Evolutionary conservation across 176 grass and related monocot species (phyloP).

Genomic region (Triticum monococcum): DNA sequence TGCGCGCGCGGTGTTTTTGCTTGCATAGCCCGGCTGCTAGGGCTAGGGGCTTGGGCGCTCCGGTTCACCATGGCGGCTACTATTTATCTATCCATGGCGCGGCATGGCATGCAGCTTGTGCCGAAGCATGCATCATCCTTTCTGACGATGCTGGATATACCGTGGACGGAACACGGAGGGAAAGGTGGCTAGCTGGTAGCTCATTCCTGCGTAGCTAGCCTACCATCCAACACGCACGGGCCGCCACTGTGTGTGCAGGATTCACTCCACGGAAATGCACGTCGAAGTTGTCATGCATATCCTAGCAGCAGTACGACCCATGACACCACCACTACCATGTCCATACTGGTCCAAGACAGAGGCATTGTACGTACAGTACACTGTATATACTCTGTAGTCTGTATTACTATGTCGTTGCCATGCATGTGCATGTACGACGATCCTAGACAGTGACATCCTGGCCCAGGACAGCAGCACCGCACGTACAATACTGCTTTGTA

Average conservation of each 20-base stretch:
- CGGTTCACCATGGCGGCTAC: background rate
- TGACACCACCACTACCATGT: background rate
- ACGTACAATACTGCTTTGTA: no score
- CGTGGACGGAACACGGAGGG: background rate
- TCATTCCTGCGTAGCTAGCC: background rate
- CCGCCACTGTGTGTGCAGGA: slow-evolving; percentile 12
- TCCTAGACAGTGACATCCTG: no score
- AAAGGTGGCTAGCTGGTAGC: background rate
- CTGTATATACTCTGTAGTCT: no score
- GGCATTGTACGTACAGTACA: no score
- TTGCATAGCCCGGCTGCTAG: no score
- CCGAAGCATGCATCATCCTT: background rate
- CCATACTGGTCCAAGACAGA: no score
- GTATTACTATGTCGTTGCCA: no score
- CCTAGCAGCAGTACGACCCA: background rate
- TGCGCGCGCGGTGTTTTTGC: background rate
- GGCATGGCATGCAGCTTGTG: no score
- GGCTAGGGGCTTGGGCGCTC: background rate
- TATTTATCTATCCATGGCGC: no score
- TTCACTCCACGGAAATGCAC: slow-evolving; percentile 8
- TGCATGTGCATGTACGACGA: no score
- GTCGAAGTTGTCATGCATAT: background rate
- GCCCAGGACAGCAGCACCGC: no score
- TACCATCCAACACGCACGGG: slow-evolving; percentile 7
- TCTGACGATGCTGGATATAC: background rate